These are phyloP conservation scores for Flammula alnicola DNA, from an alignment of 1,284 basidiomycete species.

Conservation along the genomic window DNA sequence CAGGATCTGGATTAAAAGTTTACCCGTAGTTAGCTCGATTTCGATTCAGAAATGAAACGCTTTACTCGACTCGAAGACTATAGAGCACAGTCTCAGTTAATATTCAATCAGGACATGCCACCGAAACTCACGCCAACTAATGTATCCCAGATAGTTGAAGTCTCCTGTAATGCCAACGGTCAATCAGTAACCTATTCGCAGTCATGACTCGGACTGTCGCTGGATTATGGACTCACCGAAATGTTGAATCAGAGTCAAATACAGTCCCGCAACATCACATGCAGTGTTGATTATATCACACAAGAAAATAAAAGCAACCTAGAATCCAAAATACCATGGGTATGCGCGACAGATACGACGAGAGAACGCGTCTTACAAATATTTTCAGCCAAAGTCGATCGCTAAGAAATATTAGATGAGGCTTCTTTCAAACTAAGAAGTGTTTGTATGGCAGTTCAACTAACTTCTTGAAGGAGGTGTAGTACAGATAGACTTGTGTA, in stretches of 20 bases:
- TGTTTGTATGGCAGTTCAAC: too few species aligned
- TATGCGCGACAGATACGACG: background rate
- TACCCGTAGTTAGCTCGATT: background rate
- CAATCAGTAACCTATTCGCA: too few species aligned
- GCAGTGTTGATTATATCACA: constrained; percentile 36
- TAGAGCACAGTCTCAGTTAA: background rate
- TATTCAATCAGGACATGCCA: background rate
- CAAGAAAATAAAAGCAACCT: constrained; percentile 30
- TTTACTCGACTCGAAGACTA: constrained; percentile 31
- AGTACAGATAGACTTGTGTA: constrained; percentile 36
- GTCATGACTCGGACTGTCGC: too few species aligned
- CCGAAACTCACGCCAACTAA: constrained; percentile 24
- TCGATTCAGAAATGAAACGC: background rate
- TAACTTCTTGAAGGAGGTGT: constrained; percentile 27
- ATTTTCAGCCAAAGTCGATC: constrained; percentile 27
- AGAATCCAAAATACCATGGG: constrained; percentile 5
- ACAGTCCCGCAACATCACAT: constrained; percentile 35
- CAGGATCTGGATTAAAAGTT: constrained; percentile 22
- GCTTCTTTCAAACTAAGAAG: too few species aligned
- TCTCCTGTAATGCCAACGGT: constrained; percentile 25
- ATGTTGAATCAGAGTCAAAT: constrained; percentile 33
- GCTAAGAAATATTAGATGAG: constrained; percentile 6
- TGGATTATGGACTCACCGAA: constrained; percentile 23
- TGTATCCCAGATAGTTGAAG: constrained; percentile 11
- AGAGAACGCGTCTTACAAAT: constrained; percentile 17